These are phyloP conservation scores for Podaxis rugospora DNA, from an alignment of 768 basidiomycete genomes.

Conservation along the genomic window DNA sequence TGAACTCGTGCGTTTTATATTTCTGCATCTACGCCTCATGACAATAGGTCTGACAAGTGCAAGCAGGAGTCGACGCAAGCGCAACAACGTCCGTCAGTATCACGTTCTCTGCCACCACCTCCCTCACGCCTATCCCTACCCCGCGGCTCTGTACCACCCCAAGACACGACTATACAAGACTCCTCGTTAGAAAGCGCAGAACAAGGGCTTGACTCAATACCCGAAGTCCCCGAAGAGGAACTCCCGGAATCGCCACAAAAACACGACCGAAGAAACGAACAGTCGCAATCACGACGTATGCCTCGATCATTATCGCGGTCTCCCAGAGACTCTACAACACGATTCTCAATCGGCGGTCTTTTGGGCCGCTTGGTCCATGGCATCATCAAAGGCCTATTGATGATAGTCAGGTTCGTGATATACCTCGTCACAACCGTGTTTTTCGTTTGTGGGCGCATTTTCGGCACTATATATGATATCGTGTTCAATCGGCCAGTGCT, in stretches of 20 bases:
- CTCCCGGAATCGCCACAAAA: constrained; percentile 17
- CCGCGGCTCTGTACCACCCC: constrained; percentile 39
- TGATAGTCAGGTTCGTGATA: constrained; percentile 21
- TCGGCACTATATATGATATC: constrained; percentile 47
- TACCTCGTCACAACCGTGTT: constrained; percentile 30
- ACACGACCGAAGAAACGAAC: constrained; percentile 15
- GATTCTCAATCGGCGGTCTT: constrained; percentile 38
- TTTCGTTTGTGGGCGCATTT: constrained; percentile 40
- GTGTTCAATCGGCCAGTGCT: constrained; percentile 44
- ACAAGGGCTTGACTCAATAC: constrained; percentile 56
- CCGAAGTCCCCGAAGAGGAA: constrained; percentile 58
- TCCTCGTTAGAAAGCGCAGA: constrained; percentile 41
- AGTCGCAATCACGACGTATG: constrained; percentile 25
- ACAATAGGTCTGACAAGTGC: background rate
- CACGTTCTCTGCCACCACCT: constrained; percentile 22
- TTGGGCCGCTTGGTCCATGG: constrained; percentile 36
- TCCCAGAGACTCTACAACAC: constrained; percentile 13
- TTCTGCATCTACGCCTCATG: background rate
- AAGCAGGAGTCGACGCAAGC: constrained; percentile 5
- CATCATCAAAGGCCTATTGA: constrained; percentile 19
- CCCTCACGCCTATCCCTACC: constrained; percentile 37
- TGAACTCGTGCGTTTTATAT: constrained; percentile 26
- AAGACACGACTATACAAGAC: constrained; percentile 24
- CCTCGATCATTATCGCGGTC: constrained; percentile 22
- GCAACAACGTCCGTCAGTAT: constrained; percentile 15